phyloP scores from a whole-genome alignment of 2,329 filamentous ascomycete species.

The Periconia macrospinosa region DNA sequence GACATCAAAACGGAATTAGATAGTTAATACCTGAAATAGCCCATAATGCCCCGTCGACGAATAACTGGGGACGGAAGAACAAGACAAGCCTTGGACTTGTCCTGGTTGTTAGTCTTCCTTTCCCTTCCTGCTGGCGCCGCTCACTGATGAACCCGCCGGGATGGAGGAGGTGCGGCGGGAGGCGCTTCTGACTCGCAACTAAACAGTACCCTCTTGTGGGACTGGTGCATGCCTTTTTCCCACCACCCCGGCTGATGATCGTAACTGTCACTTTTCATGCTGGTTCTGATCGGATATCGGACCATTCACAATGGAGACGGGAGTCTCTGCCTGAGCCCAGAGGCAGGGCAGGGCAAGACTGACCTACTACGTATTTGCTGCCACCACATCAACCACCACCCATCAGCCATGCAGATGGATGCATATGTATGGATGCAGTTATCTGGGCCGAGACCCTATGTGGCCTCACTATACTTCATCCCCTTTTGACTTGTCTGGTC shows the following conservation, averaged over 20 bases:
- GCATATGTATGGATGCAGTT: background rate
- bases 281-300: slow-evolving; percentile 12
- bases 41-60: background rate
- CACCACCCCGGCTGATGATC: slow-evolving; percentile 35
- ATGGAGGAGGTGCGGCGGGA: background rate
- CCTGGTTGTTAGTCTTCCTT: background rate
- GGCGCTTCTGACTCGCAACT: slow-evolving; percentile 11
- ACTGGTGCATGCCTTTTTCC: slow-evolving; percentile 17
- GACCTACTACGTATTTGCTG: slow-evolving; percentile 28
- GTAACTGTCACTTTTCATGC: slow-evolving; percentile 26
- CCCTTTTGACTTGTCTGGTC: background rate
- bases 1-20: slow-evolving; percentile 2
- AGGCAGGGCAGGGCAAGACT: slow-evolving; percentile 16
- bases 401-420: background rate
- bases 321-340: slow-evolving; percentile 17
- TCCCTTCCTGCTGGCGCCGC: slow-evolving; percentile 15
- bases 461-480: slow-evolving; percentile 8
- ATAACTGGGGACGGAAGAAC: slow-evolving; percentile 4
- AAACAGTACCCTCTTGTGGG: background rate
- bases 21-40: slow-evolving; percentile 1
- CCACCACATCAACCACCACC: background rate
- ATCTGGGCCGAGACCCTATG: background rate
- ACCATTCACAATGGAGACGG: slow-evolving; percentile 14
- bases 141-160: slow-evolving; percentile 5
- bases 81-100: slow-evolving; percentile 13